Conservation (phyloP, 2,329 filamentous ascomycete species). For the Fusarium sp. region DNA sequence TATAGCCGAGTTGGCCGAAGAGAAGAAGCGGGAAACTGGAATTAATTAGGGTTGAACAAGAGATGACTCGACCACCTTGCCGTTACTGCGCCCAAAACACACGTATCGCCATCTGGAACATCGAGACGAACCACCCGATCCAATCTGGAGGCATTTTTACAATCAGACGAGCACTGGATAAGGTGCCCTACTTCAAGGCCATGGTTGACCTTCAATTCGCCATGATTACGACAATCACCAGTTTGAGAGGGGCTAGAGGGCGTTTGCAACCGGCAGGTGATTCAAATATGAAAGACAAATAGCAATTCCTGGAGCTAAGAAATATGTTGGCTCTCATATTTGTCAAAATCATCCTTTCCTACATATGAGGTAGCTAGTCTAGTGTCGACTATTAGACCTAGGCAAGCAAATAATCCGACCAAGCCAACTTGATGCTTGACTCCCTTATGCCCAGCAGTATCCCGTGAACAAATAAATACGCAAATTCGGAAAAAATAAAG, state of each 20-base stretch:
- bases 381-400: not conserved
- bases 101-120: not conserved
- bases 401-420: not conserved
- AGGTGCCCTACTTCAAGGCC: not conserved
- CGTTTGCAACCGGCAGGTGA: not conserved
- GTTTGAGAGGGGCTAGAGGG: not conserved
- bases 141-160: not conserved
- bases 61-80: not conserved
- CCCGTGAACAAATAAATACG: not conserved
- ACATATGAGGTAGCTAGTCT: not conserved
- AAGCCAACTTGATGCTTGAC: not conserved
- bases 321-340: not conserved
- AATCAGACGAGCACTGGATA: not conserved
- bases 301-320: not conserved
- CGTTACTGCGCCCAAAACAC: not conserved
- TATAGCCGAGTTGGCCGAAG: constrained; percentile 47
- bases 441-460: not conserved
- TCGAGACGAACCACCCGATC: not conserved
- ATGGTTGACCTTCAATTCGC: not conserved
- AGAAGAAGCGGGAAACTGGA: constrained; percentile 28
- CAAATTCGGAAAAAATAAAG: not conserved
- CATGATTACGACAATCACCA: not conserved
- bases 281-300: not conserved
- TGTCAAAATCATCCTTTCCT: not conserved
- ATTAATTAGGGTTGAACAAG: not conserved